phyloP scores from a whole-genome alignment of 2,329 filamentous ascomycete genomes.

The Xylaria hypoxylon region DNA sequence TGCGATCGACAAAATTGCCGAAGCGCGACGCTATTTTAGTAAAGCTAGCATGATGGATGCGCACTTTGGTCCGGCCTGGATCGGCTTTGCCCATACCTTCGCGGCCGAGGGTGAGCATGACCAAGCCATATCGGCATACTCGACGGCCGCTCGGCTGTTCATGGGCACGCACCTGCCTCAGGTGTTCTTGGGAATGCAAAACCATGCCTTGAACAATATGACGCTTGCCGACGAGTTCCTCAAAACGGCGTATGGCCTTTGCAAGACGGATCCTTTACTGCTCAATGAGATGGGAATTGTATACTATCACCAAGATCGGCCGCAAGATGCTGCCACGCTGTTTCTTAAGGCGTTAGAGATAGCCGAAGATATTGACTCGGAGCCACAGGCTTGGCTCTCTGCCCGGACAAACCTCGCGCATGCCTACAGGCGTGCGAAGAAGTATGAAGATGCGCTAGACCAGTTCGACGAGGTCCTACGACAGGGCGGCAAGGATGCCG shows the following conservation, averaged over 20 bases:
- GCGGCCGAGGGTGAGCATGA: conserved; percentile 98
- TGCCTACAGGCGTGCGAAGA: conserved; percentile 78
- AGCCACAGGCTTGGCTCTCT: conserved; percentile 83
- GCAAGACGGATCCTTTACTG: conserved; percentile 86
- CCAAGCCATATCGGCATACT: conserved; percentile 97
- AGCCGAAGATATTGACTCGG: conserved; percentile 83
- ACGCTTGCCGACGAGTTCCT: conserved; percentile 93
- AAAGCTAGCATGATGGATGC: conserved; percentile 98
- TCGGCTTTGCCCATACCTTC: conserved; percentile 98
- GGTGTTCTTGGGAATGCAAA: conserved; percentile 97
- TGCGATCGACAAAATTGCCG: conserved; percentile 86
- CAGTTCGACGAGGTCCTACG: conserved; percentile 91
- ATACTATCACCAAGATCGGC: conserved; percentile 89
- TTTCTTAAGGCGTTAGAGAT: conserved; percentile 83
- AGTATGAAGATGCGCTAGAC: conserved; percentile 76
- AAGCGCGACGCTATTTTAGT: conserved; percentile 94
- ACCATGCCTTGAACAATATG: conserved; percentile 95
- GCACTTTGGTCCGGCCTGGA: conserved; percentile 97
- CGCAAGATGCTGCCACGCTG: conserved; percentile 78
- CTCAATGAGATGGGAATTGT: conserved; percentile 97
- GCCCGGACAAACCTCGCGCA: conserved; percentile 92
- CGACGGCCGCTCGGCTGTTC: conserved; percentile 91
- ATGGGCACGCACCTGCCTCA: conserved; percentile 97
- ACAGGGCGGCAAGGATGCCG: conserved; percentile 81
- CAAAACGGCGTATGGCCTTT: conserved; percentile 85